Conservation (phyloP, 139 green algal species). For the Astrephomene gubernaculifera region DNA sequence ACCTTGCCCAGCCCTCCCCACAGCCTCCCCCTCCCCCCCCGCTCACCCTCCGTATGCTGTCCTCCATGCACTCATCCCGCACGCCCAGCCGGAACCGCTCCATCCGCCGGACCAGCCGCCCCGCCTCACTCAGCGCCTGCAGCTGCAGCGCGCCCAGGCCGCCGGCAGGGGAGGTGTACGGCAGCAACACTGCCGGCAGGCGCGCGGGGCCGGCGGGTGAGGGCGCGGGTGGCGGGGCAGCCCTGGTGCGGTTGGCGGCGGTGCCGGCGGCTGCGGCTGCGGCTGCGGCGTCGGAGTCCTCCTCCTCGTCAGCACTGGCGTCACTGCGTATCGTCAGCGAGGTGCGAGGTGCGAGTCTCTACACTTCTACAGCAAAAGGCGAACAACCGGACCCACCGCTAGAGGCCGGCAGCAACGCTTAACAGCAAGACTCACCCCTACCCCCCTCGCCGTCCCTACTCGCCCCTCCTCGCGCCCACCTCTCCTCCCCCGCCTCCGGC, state of each 20-base stretch:
- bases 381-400: neutral
- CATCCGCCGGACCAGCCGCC: neutral
- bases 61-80: constrained; percentile 1
- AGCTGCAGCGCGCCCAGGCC: neutral
- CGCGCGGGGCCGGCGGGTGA: neutral
- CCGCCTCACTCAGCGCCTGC: neutral
- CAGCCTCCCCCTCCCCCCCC: neutral
- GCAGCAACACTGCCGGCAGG: neutral
- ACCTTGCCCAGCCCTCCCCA: too few species aligned
- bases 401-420: neutral
- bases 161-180: neutral
- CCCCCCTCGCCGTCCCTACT: neutral
- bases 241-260: neutral
- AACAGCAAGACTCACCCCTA: neutral
- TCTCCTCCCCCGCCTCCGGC: neutral
- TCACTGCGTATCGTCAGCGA: neutral
- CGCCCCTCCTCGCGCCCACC: neutral
- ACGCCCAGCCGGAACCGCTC: constrained; percentile 23
- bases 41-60: neutral
- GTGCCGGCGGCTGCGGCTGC: neutral
- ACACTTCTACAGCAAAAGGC: too few species aligned
- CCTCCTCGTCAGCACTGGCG: neutral
- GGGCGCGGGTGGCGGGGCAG: neutral
- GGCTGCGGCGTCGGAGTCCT: neutral
- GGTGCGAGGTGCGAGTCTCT: too few species aligned